Conservation (phyloP, 768 basidiomycete species). For the Candolleomyces aberdarensis region DNA sequence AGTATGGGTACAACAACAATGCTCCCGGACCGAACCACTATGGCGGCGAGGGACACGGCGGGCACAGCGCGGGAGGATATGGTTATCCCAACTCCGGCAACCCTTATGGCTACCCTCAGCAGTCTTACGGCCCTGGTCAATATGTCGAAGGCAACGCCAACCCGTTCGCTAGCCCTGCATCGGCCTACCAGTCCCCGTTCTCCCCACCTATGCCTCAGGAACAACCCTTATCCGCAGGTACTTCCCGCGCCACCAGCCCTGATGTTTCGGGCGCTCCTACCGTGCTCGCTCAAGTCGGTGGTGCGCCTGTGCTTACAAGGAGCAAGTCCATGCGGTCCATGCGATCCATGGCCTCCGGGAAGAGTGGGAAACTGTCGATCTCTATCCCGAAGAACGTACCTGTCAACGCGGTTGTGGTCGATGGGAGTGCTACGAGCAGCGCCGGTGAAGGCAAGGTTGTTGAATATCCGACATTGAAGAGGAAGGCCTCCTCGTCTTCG, state of each 20-base stretch:
- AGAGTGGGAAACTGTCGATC: conserved; percentile 5
- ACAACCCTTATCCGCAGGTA: conserved; percentile 23
- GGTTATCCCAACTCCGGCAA: conserved; percentile 4
- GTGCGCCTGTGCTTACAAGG: conserved; percentile 6
- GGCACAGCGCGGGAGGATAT: conserved; percentile 17
- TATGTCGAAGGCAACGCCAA: conserved; percentile 26
- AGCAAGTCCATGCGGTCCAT: conserved; percentile 1
- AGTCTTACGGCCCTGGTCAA: conserved; percentile 35
- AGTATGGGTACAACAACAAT: conserved; percentile 5
- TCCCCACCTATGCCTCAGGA: conserved; percentile 18
- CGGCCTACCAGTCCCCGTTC: conserved; percentile 30
- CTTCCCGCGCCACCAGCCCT: conserved; percentile 1
- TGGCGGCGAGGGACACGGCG: not conserved
- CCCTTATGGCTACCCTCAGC: conserved; percentile 9
- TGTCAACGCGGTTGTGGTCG: not conserved
- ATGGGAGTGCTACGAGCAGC: not conserved
- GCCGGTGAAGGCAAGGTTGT: not conserved
- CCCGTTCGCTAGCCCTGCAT: conserved; percentile 34
- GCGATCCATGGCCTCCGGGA: not conserved
- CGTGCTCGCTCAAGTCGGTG: conserved; percentile 7
- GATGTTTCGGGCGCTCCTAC: not conserved
- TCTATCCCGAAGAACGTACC: conserved; percentile 3
- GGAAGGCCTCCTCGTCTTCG: conserved; percentile 5
- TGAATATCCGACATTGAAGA: conserved; percentile 13
- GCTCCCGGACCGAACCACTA: conserved; percentile 11